Base-by-base conservation (phyloP, 1,284 basidiomycete genomes). In the Ceratobasidium sp. region DNA sequence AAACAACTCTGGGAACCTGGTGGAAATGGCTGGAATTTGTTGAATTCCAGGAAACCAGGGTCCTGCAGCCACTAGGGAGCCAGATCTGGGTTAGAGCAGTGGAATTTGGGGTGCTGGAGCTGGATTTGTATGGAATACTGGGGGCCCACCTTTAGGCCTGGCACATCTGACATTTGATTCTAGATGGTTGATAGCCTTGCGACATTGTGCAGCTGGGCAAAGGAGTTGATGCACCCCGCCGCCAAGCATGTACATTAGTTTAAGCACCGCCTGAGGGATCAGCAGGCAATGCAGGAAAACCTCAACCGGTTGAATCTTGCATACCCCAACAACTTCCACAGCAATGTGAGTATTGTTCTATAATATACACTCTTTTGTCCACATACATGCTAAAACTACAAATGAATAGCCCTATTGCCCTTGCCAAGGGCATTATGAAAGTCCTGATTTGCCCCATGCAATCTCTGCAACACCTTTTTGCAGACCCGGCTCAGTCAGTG, bases 161-260 rank as follows among this genome's bases (percentile, higher is more conserved):
- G 5, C 1, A 7, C n/a, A n/a, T 4, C 49, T 51, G 23, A 51
- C 49, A n/a, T n/a, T 23, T 23, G 49, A 39, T 45, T 23, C 17
- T 26, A 69, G 67, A 61, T 74, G 69, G 58, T 74, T 6, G 53
- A 74, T n/a, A 49, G 51, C 31, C 23, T 74, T 23, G 69, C 56
- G 10, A 74, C 69, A 4, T n/a, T 74, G 56, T 58, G 58, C 23
- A 58, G 69, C 11, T 63, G 53, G 31, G 47, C 42, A 1, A 74
- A 74, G 31, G 69, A 63, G 13, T 13, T 35, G 3, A 3, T 53
- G 1, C 69, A 47, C 2, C 26, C 56, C 17, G 11, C 63, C 47
- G n/a, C 45, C 13, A 45, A 11, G n/a, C 3, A 20, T 15, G 3
- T 23, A 13, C 20, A 20, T 20, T 20, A 23, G 2, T 51, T 74